A percentile compares a stretch with the other conserved stretches of the same genome.
These are phyloP conservation scores for Neocucurbitaria cava DNA, from an alignment of 2,329 filamentous ascomycete species.

Conservation along the genomic window DNA sequence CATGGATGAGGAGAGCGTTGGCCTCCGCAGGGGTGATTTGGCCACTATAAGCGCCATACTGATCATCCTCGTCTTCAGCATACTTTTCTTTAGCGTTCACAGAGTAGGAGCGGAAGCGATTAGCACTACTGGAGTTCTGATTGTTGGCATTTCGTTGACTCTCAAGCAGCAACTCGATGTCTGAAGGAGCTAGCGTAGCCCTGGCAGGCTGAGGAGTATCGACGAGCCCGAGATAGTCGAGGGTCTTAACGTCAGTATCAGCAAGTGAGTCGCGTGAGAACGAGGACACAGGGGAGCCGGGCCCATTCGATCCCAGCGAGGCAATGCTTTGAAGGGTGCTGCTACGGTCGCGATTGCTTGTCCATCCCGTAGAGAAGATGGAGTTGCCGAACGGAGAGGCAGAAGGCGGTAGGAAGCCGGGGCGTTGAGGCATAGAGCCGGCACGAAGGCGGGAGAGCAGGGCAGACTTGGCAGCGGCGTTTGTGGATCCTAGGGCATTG, in stretches of 20 bases:
- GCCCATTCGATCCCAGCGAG: constrained; percentile 85
- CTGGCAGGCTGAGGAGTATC: constrained; percentile 86
- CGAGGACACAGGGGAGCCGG: constrained; percentile 83
- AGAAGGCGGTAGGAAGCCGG: constrained; percentile 66
- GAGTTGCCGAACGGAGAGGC: constrained; percentile 81
- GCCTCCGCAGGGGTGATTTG: constrained; percentile 66
- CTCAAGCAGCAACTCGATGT: constrained; percentile 58
- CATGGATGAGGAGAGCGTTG: constrained; percentile 67
- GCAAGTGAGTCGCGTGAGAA: constrained; percentile 84
- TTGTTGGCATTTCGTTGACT: constrained; percentile 63
- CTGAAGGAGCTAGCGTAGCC: constrained; percentile 72
- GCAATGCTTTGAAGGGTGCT: constrained; percentile 90
- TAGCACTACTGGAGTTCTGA: constrained; percentile 71
- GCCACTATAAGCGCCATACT: constrained; percentile 67
- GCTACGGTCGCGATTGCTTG: constrained; percentile 78
- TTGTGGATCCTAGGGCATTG: constrained; percentile 57
- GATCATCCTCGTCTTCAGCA: constrained; percentile 84
- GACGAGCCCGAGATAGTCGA: constrained; percentile 94
- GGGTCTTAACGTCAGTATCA: constrained; percentile 88
- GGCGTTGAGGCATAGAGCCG: constrained; percentile 91
- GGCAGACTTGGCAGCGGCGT: constrained; percentile 67
- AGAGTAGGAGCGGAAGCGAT: constrained; percentile 94
- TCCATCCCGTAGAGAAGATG: constrained; percentile 88
- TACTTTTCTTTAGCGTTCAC: constrained; percentile 99
- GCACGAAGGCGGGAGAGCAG: constrained; percentile 86